Evolutionary conservation across 2,329 filamentous ascomycete species (phyloP).

Genomic region (Neopestalotiopsis sp.): DNA sequence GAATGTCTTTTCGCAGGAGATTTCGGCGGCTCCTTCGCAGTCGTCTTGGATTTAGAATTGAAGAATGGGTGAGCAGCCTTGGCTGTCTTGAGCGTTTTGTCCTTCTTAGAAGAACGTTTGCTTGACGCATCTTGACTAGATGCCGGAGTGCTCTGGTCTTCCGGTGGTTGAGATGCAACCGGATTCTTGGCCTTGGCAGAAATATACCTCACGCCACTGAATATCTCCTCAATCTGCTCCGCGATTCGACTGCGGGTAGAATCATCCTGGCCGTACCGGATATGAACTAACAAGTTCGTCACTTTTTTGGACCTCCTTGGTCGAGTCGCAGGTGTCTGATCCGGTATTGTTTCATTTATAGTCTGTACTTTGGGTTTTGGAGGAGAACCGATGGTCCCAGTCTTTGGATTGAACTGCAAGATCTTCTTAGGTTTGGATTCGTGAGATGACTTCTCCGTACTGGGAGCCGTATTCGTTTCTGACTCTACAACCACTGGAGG

Average conservation of each 20-base stretch:
- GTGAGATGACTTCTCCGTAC: conserved; percentile 17
- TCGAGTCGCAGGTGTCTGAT: conserved; percentile 28
- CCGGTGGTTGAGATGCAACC: background rate
- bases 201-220: conserved; percentile 41
- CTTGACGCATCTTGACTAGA: conserved; percentile 3
- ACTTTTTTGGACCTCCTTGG: conserved; percentile 38
- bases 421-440: conserved; percentile 51
- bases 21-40: conserved; percentile 31
- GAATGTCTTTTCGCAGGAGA: conserved; percentile 39
- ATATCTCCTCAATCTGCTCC: conserved; percentile 66
- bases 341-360: conserved; percentile 17
- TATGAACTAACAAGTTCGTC: conserved; percentile 51
- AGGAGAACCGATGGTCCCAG: conserved; percentile 66
- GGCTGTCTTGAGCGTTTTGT: conserved; percentile 22
- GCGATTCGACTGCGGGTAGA: conserved; percentile 55
- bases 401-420: conserved; percentile 62
- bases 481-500: background rate
- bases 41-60: conserved; percentile 53
- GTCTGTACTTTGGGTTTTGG: conserved; percentile 54
- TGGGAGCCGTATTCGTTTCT: background rate
- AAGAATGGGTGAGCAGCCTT: conserved; percentile 68
- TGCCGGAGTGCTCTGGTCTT: background rate
- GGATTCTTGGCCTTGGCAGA: conserved; percentile 19
- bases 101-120: background rate
- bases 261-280: conserved; percentile 63